phyloP scores from a whole-genome alignment of 2,329 filamentous ascomycete species.

The Neopestalotiopsis sp. region DNA sequence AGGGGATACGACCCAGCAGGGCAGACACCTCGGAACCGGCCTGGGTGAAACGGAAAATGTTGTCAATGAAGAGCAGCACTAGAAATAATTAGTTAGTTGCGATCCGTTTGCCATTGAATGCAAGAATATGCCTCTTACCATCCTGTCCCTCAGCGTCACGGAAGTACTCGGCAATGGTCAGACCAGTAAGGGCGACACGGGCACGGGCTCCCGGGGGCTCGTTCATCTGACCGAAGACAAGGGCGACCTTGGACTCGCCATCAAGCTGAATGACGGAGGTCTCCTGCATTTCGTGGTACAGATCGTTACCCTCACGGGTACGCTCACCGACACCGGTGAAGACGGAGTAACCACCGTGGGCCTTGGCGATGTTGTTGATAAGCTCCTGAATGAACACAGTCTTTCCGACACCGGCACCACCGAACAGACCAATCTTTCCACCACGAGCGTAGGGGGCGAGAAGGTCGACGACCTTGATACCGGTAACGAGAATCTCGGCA shows the following conservation, averaged over 20 bases:
- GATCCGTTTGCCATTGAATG: background rate
- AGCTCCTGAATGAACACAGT: conserved; percentile 99
- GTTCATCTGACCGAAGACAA: conserved; percentile 99
- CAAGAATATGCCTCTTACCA: conserved; percentile 54
- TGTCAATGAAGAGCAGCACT: conserved; percentile 99
- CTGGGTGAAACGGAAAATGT: conserved; percentile 99
- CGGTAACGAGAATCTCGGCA: conserved; percentile 95
- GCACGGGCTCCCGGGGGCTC: conserved; percentile 99
- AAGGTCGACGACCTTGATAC: conserved; percentile 99
- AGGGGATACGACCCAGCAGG: conserved; percentile 98
- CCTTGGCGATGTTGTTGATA: conserved; percentile 99
- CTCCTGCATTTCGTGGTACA: conserved; percentile 99
- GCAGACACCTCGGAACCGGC: conserved; percentile 99
- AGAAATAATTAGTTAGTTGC: conserved; percentile 14
- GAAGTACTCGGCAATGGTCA: conserved; percentile 85
- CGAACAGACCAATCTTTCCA: conserved; percentile 99
- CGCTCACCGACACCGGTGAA: conserved; percentile 99
- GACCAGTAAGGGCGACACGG: conserved; percentile 96
- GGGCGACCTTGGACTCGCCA: conserved; percentile 98
- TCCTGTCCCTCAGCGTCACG: conserved; percentile 80
- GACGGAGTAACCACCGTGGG: conserved; percentile 99
- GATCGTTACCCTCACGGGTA: conserved; percentile 99
- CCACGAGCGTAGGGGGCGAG: conserved; percentile 99
- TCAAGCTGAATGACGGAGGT: conserved; percentile 99
- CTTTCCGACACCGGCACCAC: conserved; percentile 99